phyloP scores from a whole-genome alignment of 192 early-diverging fungal species.

The Mortierella claussenii region DNA sequence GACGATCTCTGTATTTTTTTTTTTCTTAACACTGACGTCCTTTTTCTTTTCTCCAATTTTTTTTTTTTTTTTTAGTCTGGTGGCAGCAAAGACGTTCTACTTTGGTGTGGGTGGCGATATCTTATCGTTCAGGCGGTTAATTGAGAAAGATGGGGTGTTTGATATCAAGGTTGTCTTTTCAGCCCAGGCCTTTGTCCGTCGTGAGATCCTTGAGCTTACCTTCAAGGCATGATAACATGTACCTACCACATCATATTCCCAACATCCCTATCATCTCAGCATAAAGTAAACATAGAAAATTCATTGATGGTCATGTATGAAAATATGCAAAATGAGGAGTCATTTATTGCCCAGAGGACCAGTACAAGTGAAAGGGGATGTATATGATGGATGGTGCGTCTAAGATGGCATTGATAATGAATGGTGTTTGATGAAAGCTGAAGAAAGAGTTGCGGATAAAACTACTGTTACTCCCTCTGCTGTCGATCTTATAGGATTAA shows the following conservation, averaged over 20 bases:
- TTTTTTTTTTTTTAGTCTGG: constrained; percentile 56
- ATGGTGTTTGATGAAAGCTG: not conserved
- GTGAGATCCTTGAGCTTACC: constrained; percentile 79
- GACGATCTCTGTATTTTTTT: not conserved
- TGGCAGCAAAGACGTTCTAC: constrained; percentile 94
- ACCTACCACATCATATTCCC: too few species aligned
- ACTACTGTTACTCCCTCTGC: not conserved
- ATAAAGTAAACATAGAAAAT: too few species aligned
- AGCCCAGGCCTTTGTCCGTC: constrained; percentile 67
- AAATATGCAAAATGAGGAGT: too few species aligned
- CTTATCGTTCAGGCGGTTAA: constrained; percentile 74
- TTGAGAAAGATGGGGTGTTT: constrained; percentile 66
- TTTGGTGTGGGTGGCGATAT: constrained; percentile 95
- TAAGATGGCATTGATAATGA: not conserved
- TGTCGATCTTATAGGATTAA: constrained; percentile 22
- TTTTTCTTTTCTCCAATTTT: not conserved
- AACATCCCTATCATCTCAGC: too few species aligned
- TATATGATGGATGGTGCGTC: not conserved
- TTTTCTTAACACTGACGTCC: not conserved
- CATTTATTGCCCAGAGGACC: too few species aligned
- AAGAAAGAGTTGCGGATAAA: not conserved
- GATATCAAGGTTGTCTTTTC: constrained; percentile 69
- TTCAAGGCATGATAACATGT: too few species aligned
- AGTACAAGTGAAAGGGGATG: not conserved
- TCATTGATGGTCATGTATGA: too few species aligned